A percentile compares a stretch with the other conserved stretches of the same genome.
Evolutionary conservation across 192 early-diverging fungal genomes (phyloP).

Genomic region (Irineochytrium annulatum): DNA sequence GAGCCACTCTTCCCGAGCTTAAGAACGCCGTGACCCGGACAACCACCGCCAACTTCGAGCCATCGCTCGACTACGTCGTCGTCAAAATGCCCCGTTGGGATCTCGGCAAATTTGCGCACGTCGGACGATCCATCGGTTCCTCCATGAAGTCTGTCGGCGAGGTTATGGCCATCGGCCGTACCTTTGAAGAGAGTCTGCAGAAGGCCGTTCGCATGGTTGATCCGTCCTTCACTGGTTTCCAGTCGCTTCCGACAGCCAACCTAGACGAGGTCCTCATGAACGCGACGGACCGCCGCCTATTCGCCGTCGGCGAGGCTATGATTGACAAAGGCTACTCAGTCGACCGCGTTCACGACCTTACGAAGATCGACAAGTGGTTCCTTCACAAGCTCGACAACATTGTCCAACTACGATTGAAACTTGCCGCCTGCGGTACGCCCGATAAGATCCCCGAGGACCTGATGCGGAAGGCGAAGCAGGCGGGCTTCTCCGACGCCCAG

Average conservation of each 20-base stretch:
- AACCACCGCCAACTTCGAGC: constrained; percentile 96
- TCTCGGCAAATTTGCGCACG: constrained; percentile 88
- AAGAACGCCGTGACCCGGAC: constrained; percentile 87
- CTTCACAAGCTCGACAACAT: constrained; percentile 83
- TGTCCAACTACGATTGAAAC: constrained; percentile 50
- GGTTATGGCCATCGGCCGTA: constrained; percentile 97
- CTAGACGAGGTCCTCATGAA: constrained; percentile 60
- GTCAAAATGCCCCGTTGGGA: constrained; percentile 99
- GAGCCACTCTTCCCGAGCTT: constrained; percentile 78
- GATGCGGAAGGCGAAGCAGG: constrained; percentile 73
- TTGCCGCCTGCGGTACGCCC: constrained; percentile 32
- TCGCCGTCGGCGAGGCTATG: constrained; percentile 81
- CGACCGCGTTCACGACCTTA: constrained; percentile 73
- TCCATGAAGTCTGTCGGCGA: constrained; percentile 97
- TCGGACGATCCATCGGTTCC: constrained; percentile 76
- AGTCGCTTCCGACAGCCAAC: constrained; percentile 41
- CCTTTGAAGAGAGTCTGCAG: constrained; percentile 93
- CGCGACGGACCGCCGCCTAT: constrained; percentile 80
- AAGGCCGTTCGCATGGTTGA: constrained; percentile 97
- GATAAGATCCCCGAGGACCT: constrained; percentile 54
- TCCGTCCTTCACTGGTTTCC: constrained; percentile 84
- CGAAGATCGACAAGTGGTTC: constrained; percentile 90
- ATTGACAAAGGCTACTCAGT: constrained; percentile 70
- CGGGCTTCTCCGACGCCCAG: constrained; percentile 86
- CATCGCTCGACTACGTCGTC: constrained; percentile 91